phyloP scores from a whole-genome alignment of 2,329 filamentous ascomycete genomes.

The Penicillium nordicum region DNA sequence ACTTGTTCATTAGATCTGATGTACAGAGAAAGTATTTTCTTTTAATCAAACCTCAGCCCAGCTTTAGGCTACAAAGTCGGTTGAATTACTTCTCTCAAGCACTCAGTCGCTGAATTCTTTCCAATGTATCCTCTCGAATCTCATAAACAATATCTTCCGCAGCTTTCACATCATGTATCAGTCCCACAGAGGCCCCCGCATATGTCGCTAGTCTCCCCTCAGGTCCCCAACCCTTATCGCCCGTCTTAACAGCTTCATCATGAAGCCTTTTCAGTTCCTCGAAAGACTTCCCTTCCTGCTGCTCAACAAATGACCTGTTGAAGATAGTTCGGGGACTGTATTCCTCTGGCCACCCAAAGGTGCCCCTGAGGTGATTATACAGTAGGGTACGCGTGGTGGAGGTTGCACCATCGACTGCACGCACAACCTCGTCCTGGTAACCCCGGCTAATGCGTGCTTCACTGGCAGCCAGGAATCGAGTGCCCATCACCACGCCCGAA shows the following conservation, averaged over 20 bases:
- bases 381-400: conserved; percentile 51
- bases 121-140: conserved; percentile 16
- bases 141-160: conserved; percentile 41
- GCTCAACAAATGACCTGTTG: conserved; percentile 53
- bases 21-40: neutral
- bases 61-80: neutral
- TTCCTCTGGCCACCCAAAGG: conserved; percentile 56
- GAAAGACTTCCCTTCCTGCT: conserved; percentile 42
- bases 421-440: conserved; percentile 52
- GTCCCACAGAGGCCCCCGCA: conserved; percentile 47
- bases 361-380: conserved; percentile 56
- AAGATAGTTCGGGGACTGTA: conserved; percentile 59
- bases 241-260: conserved; percentile 40
- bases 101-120: conserved; percentile 7
- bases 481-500: conserved; percentile 59
- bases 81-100: neutral
- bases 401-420: conserved; percentile 51
- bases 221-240: conserved; percentile 49
- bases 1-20: neutral
- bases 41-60: neutral
- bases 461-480: conserved; percentile 56
- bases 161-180: conserved; percentile 42
- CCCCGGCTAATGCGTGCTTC: conserved; percentile 52
- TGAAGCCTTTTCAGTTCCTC: conserved; percentile 46
- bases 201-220: conserved; percentile 51